Conservation (phyloP, 148 eudicot species). For the Camellia lanceoleosa region DNA sequence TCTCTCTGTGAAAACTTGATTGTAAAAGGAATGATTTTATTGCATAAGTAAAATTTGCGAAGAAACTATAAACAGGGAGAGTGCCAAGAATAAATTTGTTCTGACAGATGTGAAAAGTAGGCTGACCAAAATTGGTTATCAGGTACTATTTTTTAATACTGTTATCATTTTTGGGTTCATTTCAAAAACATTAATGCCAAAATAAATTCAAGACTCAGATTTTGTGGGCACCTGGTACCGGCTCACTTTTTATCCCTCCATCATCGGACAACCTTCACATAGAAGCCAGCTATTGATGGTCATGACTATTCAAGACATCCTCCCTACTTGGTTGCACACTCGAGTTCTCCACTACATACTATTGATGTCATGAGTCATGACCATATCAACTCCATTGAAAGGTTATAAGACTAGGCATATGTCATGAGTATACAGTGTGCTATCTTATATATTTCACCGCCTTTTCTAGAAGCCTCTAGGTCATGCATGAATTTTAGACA, state of each 20-base stretch:
- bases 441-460: neutral
- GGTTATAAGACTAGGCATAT: slow-evolving; percentile 1
- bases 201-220: neutral
- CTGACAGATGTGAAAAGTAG: neutral
- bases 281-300: neutral
- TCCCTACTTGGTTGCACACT: neutral
- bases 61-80: neutral
- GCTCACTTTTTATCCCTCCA: neutral
- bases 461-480: neutral
- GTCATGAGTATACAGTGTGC: neutral
- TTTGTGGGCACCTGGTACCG: neutral
- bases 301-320: neutral
- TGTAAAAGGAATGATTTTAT: neutral
- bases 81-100: neutral
- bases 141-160: neutral
- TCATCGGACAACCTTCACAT: neutral
- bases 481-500: neutral
- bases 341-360: neutral
- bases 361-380: neutral
- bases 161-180: slow-evolving; percentile 2
- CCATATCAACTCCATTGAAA: neutral
- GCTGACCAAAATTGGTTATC: neutral
- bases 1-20: neutral
- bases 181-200: neutral
- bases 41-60: slow-evolving; percentile 4